phyloP scores from a whole-genome alignment of 2,329 filamentous ascomycete genomes.

The Sclerotinia glacialis region DNA sequence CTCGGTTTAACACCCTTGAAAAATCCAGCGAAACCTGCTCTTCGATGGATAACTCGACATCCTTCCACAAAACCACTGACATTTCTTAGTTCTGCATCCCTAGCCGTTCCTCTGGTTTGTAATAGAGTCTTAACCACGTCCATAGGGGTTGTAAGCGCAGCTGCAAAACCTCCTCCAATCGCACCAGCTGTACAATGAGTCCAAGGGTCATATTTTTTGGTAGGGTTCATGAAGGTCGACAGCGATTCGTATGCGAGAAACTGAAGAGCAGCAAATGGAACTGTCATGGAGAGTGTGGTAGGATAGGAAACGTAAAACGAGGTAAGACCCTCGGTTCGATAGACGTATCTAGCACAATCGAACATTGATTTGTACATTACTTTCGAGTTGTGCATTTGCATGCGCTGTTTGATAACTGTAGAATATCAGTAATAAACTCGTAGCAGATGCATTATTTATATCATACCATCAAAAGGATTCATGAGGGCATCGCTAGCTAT shows the following conservation, averaged over 20 bases:
- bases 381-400: constrained; percentile 96
- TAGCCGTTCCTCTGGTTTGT: constrained; percentile 83
- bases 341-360: constrained; percentile 86
- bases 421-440: constrained; percentile 25
- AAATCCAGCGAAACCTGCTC: constrained; percentile 83
- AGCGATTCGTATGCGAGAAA: constrained; percentile 98
- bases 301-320: constrained; percentile 99
- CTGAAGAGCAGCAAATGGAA: constrained; percentile 94
- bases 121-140: constrained; percentile 98
- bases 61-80: constrained; percentile 39
- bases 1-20: constrained; percentile 89
- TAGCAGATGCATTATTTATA: not conserved
- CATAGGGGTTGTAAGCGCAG: constrained; percentile 90
- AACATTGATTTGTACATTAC: constrained; percentile 78
- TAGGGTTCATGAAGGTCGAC: constrained; percentile 88
- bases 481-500: constrained; percentile 97
- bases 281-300: constrained; percentile 96
- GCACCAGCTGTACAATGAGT: constrained; percentile 93
- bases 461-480: constrained; percentile 94
- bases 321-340: constrained; percentile 78
- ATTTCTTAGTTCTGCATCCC: constrained; percentile 64
- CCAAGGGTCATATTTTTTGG: constrained; percentile 81
- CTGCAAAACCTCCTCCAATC: constrained; percentile 87
- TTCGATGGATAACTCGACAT: constrained; percentile 49
- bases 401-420: constrained; percentile 96